Evolutionary conservation across 2,329 filamentous ascomycete genomes (phyloP).

Genomic region (Dothiorella sarmentorum): DNA sequence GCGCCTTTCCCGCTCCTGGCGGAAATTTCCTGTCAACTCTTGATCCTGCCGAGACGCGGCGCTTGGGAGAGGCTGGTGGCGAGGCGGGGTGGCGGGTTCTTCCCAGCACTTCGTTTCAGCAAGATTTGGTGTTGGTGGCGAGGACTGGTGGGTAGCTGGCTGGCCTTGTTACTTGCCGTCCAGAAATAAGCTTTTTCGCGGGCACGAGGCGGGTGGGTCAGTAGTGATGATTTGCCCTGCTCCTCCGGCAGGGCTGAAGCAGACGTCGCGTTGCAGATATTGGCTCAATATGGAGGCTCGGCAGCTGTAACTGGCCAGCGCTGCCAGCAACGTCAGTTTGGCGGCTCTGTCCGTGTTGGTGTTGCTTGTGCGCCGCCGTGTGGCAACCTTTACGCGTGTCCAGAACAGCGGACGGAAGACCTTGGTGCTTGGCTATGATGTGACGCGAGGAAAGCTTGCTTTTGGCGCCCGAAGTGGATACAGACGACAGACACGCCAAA

Average conservation of each 20-base stretch:
- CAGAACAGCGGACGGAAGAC: no score
- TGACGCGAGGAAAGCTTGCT: neutral
- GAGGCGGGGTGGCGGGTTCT: no score
- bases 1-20: no score
- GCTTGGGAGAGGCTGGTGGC: no score
- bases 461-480: neutral
- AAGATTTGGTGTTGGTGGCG: neutral
- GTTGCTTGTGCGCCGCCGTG: neutral
- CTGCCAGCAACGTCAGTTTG: no score
- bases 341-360: no score
- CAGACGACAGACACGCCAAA: neutral
- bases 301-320: no score
- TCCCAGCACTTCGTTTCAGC: no score
- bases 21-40: no score
- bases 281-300: no score
- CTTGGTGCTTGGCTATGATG: no score
- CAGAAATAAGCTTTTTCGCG: conserved; percentile 9
- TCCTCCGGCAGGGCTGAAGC: conserved; percentile 11
- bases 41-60: no score
- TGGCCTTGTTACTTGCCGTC: neutral
- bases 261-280: neutral
- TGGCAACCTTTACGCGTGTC: neutral
- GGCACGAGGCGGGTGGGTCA: conserved; percentile 1
- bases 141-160: neutral
- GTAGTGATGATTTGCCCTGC: neutral